Evolutionary conservation across 1,139 yeast genomes (phyloP), one percentile per base, ranked within the genome.

Genomic region (Yamadazyma songkhlaensis): DNA sequence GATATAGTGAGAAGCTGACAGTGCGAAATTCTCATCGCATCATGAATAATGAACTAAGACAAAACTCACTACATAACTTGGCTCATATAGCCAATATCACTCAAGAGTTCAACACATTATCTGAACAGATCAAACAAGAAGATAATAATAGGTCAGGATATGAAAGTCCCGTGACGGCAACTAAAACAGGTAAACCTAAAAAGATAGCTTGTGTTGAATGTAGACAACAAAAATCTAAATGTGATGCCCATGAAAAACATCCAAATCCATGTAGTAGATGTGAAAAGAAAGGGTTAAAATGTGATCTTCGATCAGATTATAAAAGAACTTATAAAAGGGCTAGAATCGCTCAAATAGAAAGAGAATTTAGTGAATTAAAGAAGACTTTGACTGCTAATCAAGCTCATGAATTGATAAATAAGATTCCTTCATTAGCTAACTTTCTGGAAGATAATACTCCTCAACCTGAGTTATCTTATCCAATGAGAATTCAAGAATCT

Each of bases 201-300:
- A 74, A 82, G 44, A 81, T 89, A 58, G 97, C 97, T 0, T 92
- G 98, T 65, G 89, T 87, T 2, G 96, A 90, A 55, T 92, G 98
- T 56, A 76, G 98, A 13, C 98, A 92, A 59, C 98, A 92, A 57
- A 92, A 92, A 61, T 60, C 92, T 20, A 78, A 83, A 47, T 92
- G 97, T 62, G 95, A 88, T 58, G 95, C 96, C 8, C 79, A 75
- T 44, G 89, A 84, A 43, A 72, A 68, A 38, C 77, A 79, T 31
- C 96, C 96, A 0, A 67, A 69, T n/a, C 85, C 96, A 1, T 92
- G 98, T 53, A 67, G 90, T 0, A 67, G 96, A 45, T 92, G 97
- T 57, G 54, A 64, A 10, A 85, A 84, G 55, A 79, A 86, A 51
- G 76, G 78, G 7, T 67, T 84, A 6, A 67, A 69, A 13, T 92